Conservation (phyloP, 345 rosid species). For the Euphorbia pulcherrima region DNA sequence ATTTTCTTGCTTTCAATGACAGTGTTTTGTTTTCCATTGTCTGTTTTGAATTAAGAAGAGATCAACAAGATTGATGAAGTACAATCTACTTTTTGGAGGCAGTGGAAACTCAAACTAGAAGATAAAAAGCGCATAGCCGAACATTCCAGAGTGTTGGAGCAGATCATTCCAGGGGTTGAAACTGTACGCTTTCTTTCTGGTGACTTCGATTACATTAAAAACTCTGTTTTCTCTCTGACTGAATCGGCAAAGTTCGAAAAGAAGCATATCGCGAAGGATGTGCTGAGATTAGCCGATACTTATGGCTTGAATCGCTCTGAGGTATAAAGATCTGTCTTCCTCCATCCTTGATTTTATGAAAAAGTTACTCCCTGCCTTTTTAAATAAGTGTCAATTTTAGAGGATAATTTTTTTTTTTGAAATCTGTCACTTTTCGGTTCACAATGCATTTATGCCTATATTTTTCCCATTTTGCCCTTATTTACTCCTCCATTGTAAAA, state of each 20-base stretch:
- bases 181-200: slow-evolving; percentile 76
- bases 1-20: slow-evolving; percentile 1
- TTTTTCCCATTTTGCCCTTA: no score
- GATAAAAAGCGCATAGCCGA: slow-evolving; percentile 71
- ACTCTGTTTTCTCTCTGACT: slow-evolving; percentile 50
- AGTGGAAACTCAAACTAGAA: slow-evolving; percentile 92
- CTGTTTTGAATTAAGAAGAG: slow-evolving; percentile 52
- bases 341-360: slow-evolving; percentile 6
- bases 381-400: no score
- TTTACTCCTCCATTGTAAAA: no score
- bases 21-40: slow-evolving; percentile 13
- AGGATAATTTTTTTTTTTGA: no score
- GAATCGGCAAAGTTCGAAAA: slow-evolving; percentile 70
- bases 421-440: no score
- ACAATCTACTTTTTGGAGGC: slow-evolving; percentile 90
- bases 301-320: slow-evolving; percentile 58
- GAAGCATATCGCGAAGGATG: slow-evolving; percentile 63
- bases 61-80: slow-evolving; percentile 68
- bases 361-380: neutral
- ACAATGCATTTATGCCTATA: no score
- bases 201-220: slow-evolving; percentile 57
- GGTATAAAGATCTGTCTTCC: slow-evolving; percentile 40
- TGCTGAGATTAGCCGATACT: slow-evolving; percentile 55
- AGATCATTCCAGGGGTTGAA: slow-evolving; percentile 81
- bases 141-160: slow-evolving; percentile 72